Base-by-base conservation (phyloP, 129 eudicot species). In the Artemisia argyi region DNA sequence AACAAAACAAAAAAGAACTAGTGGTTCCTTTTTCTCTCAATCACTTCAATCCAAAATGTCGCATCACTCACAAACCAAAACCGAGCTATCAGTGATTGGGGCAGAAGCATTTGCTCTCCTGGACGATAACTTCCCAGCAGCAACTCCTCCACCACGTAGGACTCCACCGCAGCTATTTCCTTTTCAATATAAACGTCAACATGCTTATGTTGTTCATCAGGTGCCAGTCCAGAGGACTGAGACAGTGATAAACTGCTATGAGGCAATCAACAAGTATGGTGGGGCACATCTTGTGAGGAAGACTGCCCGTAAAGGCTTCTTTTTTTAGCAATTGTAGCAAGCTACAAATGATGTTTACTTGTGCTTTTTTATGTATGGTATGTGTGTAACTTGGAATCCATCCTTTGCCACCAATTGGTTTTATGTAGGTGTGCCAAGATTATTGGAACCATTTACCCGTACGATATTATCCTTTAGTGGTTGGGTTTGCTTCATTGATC, bases 241-340 rank as follows among this genome's bases (percentile, higher is more conserved):
- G 17, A 52, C 51, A 42, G 66, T 71, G 65, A 61, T 77, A 15
- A 77, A 73, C 62, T 82, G 79, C 79, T 72, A 72, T 18, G 69
- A 77, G 18, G 85, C 79, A 8, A 73, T 78, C 65, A 56, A 68
- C 63, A 67, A 67, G 22, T 77, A 77, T 56, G 83, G 82, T 5
- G 83, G 83, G 49, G 32, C 69, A 11, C 76, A 77, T 39, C 11
- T 73, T 68, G 76, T 69, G 39, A 61, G 57, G 71, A 70, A 70
- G 72, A 19, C 74, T 4, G 3, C 56, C 5, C 63, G 35, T 50
- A 76, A 30, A 65, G 65, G 51, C 35, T 70, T 42, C 66, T 77
- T 61, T 39, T 76, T 30, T 15, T 52, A 49, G 10, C n/a, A 4
- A 35, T 42, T 68, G 12, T 66, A 66, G 32, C 3, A 44, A 46